Evolutionary conservation across 2,329 filamentous ascomycete species (phyloP).

Genomic region (Dactylellina leptospora): DNA sequence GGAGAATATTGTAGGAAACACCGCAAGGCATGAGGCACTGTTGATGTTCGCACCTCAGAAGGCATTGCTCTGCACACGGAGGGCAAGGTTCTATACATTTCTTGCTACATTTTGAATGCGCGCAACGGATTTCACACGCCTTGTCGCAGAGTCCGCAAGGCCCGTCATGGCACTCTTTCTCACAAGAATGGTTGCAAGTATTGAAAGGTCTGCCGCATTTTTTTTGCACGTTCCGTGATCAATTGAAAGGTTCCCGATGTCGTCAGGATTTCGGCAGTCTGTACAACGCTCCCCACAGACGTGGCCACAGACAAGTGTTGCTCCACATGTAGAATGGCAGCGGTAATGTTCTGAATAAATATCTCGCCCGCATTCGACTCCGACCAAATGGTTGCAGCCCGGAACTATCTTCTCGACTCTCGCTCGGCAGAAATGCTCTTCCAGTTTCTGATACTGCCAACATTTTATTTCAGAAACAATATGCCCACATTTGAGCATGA

Average conservation of each 20-base stretch:
- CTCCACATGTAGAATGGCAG: slow-evolving; percentile 60
- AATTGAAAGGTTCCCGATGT: slow-evolving; percentile 56
- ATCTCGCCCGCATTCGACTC: slow-evolving; percentile 65
- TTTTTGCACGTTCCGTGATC: slow-evolving; percentile 65
- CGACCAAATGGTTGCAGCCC: slow-evolving; percentile 67
- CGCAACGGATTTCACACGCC: slow-evolving; percentile 68
- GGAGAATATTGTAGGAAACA: slow-evolving; percentile 73
- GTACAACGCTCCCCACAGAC: slow-evolving; percentile 65
- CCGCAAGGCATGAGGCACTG: slow-evolving; percentile 66
- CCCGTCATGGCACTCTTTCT: slow-evolving; percentile 65
- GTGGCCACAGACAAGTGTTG: slow-evolving; percentile 65
- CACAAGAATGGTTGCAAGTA: slow-evolving; percentile 69
- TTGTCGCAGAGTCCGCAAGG: slow-evolving; percentile 64
- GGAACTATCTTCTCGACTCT: slow-evolving; percentile 64
- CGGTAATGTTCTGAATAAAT: slow-evolving; percentile 61
- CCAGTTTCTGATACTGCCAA: slow-evolving; percentile 62
- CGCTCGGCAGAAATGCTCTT: slow-evolving; percentile 64
- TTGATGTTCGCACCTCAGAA: slow-evolving; percentile 67
- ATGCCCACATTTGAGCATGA: slow-evolving; percentile 55
- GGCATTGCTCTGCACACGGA: slow-evolving; percentile 69
- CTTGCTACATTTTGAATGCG: slow-evolving; percentile 67
- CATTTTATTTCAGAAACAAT: slow-evolving; percentile 56
- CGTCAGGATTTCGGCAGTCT: slow-evolving; percentile 62
- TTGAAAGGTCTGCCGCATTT: slow-evolving; percentile 65
- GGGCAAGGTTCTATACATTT: slow-evolving; percentile 69